Evolutionary conservation across 129 eudicot species (phyloP).

Genomic region (Flaveria linearis): DNA sequence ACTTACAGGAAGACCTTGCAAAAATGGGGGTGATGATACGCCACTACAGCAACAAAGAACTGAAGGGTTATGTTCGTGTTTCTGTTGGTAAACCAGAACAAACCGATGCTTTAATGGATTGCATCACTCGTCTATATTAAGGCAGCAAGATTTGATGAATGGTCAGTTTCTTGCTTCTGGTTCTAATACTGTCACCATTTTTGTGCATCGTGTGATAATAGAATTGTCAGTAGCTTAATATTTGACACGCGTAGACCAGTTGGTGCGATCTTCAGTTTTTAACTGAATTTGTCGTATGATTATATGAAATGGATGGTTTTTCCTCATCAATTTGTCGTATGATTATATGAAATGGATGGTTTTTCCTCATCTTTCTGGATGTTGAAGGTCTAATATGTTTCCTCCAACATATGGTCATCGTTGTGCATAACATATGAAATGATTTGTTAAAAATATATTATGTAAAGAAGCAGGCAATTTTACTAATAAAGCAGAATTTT

Average conservation of each 20-base stretch:
- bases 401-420: not conserved
- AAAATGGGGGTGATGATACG: constrained; percentile 99
- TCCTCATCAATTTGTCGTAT: not conserved
- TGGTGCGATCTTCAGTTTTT: not conserved
- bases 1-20: constrained; percentile 85
- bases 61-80: constrained; percentile 83
- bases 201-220: not conserved
- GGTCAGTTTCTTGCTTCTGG: not conserved
- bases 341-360: not conserved
- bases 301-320: not conserved
- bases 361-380: constrained; percentile 1
- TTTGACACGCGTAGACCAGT: not conserved
- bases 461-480: too few species aligned
- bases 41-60: constrained; percentile 89
- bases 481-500: too few species aligned
- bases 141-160: not conserved
- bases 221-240: not conserved
- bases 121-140: constrained; percentile 52
- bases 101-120: constrained; percentile 72
- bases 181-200: constrained; percentile 11
- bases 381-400: not conserved
- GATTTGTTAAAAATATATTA: not conserved
- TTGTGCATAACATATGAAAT: not conserved
- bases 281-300: not conserved
- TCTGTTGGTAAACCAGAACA: constrained; percentile 99